Conservation (phyloP, 768 basidiomycete species). For the Exsudoporus frostii region DNA sequence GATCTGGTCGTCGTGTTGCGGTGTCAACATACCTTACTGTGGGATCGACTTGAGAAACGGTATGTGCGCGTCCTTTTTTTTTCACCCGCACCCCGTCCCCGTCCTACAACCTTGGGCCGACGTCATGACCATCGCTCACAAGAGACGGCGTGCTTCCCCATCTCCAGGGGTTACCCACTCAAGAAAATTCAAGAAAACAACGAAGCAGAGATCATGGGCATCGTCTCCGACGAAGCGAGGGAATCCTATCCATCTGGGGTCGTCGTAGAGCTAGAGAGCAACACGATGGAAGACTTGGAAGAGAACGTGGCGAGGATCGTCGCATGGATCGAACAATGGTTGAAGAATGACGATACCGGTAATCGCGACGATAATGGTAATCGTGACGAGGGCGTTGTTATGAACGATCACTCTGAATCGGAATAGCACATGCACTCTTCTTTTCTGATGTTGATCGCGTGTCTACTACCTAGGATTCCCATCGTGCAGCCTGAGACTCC, state of each 20-base stretch:
- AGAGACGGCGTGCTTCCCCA: too few species aligned
- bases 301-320: conserved; percentile 83
- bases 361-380: neutral
- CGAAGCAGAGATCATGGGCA: conserved; percentile 96
- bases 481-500: too few species aligned
- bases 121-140: neutral
- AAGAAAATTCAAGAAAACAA: conserved; percentile 99
- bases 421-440: neutral
- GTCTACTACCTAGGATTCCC: neutral
- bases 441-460: neutral
- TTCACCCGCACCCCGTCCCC: neutral
- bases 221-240: conserved; percentile 84
- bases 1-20: conserved; percentile 92
- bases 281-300: conserved; percentile 75
- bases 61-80: conserved; percentile 25
- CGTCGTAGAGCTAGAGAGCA: conserved; percentile 80
- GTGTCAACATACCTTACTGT: conserved; percentile 83
- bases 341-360: conserved; percentile 23
- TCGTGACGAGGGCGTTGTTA: neutral
- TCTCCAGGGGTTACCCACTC: conserved; percentile 80
- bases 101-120: neutral
- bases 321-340: conserved; percentile 85
- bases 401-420: neutral
- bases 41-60: conserved; percentile 91
- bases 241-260: conserved; percentile 84